Evolutionary conservation across 179 eudicot species (phyloP).

Genomic region (Pouteria campechiana): DNA sequence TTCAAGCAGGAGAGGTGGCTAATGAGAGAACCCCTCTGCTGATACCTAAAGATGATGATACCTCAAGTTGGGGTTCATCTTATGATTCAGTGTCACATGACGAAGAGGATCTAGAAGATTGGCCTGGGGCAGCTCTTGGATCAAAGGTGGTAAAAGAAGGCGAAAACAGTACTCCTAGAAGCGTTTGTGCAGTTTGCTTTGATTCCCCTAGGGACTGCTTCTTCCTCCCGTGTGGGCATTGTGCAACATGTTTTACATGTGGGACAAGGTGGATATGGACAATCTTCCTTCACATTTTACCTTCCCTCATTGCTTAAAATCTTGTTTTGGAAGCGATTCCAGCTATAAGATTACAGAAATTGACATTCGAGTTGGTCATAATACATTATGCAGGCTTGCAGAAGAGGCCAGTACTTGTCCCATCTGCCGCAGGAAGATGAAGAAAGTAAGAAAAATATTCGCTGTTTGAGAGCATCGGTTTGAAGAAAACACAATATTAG

Average conservation of each 20-base stretch:
- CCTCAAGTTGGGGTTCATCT: slow-evolving; percentile 56
- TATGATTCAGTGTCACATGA: slow-evolving; percentile 52
- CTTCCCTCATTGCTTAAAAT: not conserved
- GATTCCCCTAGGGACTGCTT: slow-evolving; percentile 78
- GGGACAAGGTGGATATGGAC: slow-evolving; percentile 78
- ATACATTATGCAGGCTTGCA: slow-evolving; percentile 45
- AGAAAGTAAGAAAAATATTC: slow-evolving; percentile 67
- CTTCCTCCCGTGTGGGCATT: slow-evolving; percentile 91
- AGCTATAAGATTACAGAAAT: slow-evolving; percentile 16
- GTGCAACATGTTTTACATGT: slow-evolving; percentile 77
- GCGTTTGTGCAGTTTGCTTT: slow-evolving; percentile 68
- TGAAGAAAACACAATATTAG: too few species aligned
- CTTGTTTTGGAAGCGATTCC: not conserved
- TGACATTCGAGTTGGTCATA: not conserved
- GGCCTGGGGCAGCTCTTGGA: slow-evolving; percentile 11
- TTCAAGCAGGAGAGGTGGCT: slow-evolving; percentile 11
- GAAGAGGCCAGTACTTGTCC: slow-evolving; percentile 66
- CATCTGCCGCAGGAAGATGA: slow-evolving; percentile 56
- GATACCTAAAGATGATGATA: slow-evolving; percentile 45
- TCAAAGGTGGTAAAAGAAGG: slow-evolving; percentile 30
- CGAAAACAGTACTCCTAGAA: slow-evolving; percentile 32
- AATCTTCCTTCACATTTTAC: not conserved
- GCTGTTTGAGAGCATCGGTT: slow-evolving; percentile 38
- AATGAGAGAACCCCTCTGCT: slow-evolving; percentile 50
- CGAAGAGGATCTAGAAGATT: slow-evolving; percentile 41